Base-by-base conservation (phyloP, 2,329 filamentous ascomycete genomes). In the Xylaria sp. region DNA sequence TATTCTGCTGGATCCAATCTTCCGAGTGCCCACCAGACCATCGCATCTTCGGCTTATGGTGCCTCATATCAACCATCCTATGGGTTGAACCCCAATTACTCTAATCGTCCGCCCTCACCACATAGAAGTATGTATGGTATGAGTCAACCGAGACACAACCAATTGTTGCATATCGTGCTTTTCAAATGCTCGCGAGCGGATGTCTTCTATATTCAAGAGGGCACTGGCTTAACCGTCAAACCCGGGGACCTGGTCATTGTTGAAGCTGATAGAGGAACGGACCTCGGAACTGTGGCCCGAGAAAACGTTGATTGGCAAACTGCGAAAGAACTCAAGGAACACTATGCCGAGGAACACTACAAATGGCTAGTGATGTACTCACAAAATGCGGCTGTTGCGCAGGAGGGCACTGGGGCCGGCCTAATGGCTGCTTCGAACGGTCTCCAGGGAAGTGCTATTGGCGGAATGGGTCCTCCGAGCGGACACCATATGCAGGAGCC, bases 341-440 rank as follows among this genome's bases (percentile, higher is more conserved):
- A 96, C 74, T 97, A 95, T 73, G 92, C 92, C 1, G 93, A 98
- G 78, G 94, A 98, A 78, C 96, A 99, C 79, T 98, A 97, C 82
- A 94, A 94, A 77, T 98, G 95, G 93, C 86, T 99, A 62, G 97
- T 98, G 92, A 96, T 98, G 92, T 99, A 98, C 80, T 97, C 94
- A 1, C 91, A 94, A 79, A 92, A 90, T 77, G 93, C 88, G 8
- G 87, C 87, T 42, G 87, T 85, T 25, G 86, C 85, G 25, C 85
- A 90, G 65, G 89, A 91, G 70, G 86, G 88, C 27, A 82, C 86
- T 6, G 75, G 76, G 12, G 86, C 87, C 60, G 89, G 91, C 32
- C 84, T 90, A 61, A 86, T 91, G 81, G 86, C 90, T 10, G 86
- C 88, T 16, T 83, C 90, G 16, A 90, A 87, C 74, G 86, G 88